Base-by-base conservation (phyloP, 306 rosid species). In the Sicyos baderoa region DNA sequence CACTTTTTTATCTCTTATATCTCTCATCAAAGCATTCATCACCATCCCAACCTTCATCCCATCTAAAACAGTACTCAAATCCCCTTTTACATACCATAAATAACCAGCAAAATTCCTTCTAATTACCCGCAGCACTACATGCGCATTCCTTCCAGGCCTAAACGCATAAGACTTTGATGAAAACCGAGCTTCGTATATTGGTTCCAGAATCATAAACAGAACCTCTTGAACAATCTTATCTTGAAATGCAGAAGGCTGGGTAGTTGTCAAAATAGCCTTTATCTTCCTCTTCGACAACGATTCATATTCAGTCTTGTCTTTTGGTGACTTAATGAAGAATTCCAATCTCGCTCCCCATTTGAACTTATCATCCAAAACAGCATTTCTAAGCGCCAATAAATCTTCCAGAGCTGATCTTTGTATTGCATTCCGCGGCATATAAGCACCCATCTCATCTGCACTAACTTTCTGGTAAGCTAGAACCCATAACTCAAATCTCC, bases 161-260 rank as follows among this genome's bases (percentile, higher is more conserved):
- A 89, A 89, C 0, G 96, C 98, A 25, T 50, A 89, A 0, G 88
- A 83, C 42, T 85, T 87, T 0, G 77, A 71, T 0, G 96, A 93
- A 76, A 93, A 89, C 27, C 95, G 62, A 18, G 95, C 72, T 76
- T 93, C 97, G 12, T 93, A 89, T 19, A 93, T 78, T 0, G 97
- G 97, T 79, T 93, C 98, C 76, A 93, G 72, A 40, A 93, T 75
- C 91, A 93, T 79, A 17, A 89, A 50, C 54, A 89, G 71, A 61
- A 93, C 95, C 59, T 89, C 98, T 76, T 89, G 96, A 29, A 89
- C 98, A 56, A 93, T 75, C 70, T 59, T 87, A 52, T 93, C 98
- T 47, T 93, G 98, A 78, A 93, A 93, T n/a, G 97, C 86, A 2
- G 93, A 32, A 0, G 85, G 94, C 14, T 89, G 95, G 0, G 93